These are phyloP conservation scores for Vitellaria paradoxa DNA, from an alignment of 179 eudicot genomes.

Conservation along the genomic window DNA sequence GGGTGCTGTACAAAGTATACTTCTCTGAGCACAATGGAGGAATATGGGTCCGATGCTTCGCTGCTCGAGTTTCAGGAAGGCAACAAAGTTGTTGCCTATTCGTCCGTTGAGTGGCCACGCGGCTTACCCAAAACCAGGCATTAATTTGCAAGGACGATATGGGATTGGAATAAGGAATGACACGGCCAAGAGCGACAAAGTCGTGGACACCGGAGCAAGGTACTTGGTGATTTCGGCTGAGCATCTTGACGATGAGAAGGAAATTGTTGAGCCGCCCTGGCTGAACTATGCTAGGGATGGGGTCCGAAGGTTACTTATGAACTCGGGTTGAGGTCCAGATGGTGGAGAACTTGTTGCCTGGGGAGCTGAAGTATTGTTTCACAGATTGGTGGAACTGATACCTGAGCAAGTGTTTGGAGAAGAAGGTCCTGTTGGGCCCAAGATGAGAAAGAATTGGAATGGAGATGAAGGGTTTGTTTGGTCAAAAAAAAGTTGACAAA, in stretches of 20 bases:
- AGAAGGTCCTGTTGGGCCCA: constrained; percentile 72
- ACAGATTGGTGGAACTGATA: constrained; percentile 32
- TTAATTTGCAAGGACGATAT: constrained; percentile 36
- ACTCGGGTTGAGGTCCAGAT: constrained; percentile 31
- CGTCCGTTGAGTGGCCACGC: constrained; percentile 67
- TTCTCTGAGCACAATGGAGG: constrained; percentile 60
- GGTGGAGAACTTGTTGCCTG: constrained; percentile 32
- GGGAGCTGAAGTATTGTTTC: constrained; percentile 25
- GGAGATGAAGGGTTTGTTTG: constrained; percentile 78
- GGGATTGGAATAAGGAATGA: constrained; percentile 53
- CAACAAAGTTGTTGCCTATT: constrained; percentile 39
- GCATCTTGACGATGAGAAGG: constrained; percentile 19
- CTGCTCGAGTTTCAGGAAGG: constrained; percentile 41
- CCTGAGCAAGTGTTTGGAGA: constrained; percentile 59
- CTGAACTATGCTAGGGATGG: constrained; percentile 53
- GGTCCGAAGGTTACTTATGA: constrained; percentile 49
- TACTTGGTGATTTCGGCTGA: constrained; percentile 48
- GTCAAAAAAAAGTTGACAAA: too few species aligned
- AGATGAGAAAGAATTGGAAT: constrained; percentile 54
- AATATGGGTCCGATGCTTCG: constrained; percentile 42
- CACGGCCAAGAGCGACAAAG: constrained; percentile 31
- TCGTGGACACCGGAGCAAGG: constrained; percentile 37
- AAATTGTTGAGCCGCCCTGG: constrained; percentile 52
- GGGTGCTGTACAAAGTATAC: constrained; percentile 40
- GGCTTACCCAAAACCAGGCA: constrained; percentile 38